A percentile compares a stretch with the other conserved stretches of the same genome.
Conservation (phyloP, 2,329 filamentous ascomycete species). For the Epichloe coenophiala region DNA sequence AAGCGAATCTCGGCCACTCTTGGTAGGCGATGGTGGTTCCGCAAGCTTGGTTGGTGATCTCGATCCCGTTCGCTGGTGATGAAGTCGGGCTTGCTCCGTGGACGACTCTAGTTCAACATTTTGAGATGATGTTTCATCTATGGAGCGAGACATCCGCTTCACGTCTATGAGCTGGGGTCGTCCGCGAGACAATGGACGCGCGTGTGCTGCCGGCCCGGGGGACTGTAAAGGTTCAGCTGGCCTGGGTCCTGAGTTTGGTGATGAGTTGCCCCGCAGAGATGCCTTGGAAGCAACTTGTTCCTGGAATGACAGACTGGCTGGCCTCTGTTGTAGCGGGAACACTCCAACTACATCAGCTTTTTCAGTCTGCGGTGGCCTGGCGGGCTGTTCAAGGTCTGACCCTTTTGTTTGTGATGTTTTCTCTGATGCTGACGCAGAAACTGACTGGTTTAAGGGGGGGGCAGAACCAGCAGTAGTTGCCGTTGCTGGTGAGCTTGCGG, state of each 20-base stretch:
- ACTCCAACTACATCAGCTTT: background rate
- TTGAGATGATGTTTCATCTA: constrained; percentile 28
- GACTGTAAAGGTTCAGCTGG: constrained; percentile 4
- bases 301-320: constrained; percentile 18
- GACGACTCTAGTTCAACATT: constrained; percentile 13
- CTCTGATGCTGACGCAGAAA: constrained; percentile 5
- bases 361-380: constrained; percentile 5
- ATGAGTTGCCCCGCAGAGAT: constrained; percentile 15
- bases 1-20: constrained; percentile 21
- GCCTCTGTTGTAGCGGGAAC: constrained; percentile 6
- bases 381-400: background rate
- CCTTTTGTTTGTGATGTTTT: background rate
- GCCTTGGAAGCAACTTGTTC: constrained; percentile 24
- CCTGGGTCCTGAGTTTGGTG: constrained; percentile 8
- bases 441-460: background rate
- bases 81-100: constrained; percentile 14
- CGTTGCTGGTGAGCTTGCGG: constrained; percentile 23
- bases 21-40: constrained; percentile 19
- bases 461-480: background rate
- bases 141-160: constrained; percentile 45
- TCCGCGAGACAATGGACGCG: constrained; percentile 8
- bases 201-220: constrained; percentile 5
- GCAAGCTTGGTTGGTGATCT: constrained; percentile 24
- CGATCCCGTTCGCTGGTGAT: constrained; percentile 22
- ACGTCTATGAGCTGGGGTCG: constrained; percentile 20